These are phyloP conservation scores for Boletus vinaceobasis DNA, from an alignment of 768 basidiomycete species.

Conservation along the genomic window DNA sequence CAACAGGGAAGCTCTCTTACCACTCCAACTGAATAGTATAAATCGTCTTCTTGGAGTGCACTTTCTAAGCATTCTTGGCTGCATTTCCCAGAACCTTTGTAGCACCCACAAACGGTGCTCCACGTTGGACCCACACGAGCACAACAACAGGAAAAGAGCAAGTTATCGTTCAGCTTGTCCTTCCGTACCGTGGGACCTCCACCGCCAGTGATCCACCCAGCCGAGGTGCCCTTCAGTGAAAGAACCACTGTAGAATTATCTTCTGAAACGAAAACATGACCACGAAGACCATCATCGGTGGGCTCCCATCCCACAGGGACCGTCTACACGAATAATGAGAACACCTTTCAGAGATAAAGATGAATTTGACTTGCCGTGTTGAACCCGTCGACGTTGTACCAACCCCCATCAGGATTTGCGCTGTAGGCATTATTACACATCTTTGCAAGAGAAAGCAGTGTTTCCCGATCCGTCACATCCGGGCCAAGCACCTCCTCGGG, in stretches of 20 bases:
- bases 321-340: slow-evolving; percentile 36
- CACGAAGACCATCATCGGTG: slow-evolving; percentile 85
- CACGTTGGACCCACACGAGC: slow-evolving; percentile 93
- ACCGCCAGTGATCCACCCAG: slow-evolving; percentile 59
- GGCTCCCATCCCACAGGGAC: slow-evolving; percentile 89
- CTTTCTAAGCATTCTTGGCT: slow-evolving; percentile 77
- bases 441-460: slow-evolving; percentile 75
- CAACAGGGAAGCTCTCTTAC: slow-evolving; percentile 42
- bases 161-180: slow-evolving; percentile 93
- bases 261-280: slow-evolving; percentile 82
- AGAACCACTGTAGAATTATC: slow-evolving; percentile 86
- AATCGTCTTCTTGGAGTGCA: slow-evolving; percentile 71
- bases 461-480: slow-evolving; percentile 67
- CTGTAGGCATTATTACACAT: slow-evolving; percentile 88
- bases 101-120: slow-evolving; percentile 90
- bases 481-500: slow-evolving; percentile 63
- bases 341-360: background rate
- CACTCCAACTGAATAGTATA: slow-evolving; percentile 85
- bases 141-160: slow-evolving; percentile 96
- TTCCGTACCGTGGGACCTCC: slow-evolving; percentile 82
- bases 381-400: slow-evolving; percentile 75
- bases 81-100: slow-evolving; percentile 70
- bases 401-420: slow-evolving; percentile 47
- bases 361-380: slow-evolving; percentile 44
- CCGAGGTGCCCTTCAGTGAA: slow-evolving; percentile 92